Evolutionary conservation across 108 stramenopile genomes (phyloP).

Genomic region (Schizochytrium sp.): DNA sequence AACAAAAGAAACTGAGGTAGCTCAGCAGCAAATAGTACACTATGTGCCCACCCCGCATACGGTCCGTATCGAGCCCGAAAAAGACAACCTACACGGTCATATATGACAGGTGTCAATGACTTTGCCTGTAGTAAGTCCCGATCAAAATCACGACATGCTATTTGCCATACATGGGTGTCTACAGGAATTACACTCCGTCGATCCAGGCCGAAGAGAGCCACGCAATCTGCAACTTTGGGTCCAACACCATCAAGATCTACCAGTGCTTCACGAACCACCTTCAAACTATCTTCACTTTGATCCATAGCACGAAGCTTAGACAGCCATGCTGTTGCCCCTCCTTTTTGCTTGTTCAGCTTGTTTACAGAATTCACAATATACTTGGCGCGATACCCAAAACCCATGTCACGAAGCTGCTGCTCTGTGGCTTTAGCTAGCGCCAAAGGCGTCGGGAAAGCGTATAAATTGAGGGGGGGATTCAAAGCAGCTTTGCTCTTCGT

Average conservation of each 20-base stretch:
- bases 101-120: constrained; percentile 91
- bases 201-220: constrained; percentile 93
- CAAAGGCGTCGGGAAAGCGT: constrained; percentile 86
- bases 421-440: constrained; percentile 71
- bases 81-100: constrained; percentile 89
- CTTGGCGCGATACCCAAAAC: constrained; percentile 94
- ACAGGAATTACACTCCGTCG: constrained; percentile 91
- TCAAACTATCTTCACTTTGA: constrained; percentile 60
- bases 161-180: constrained; percentile 96
- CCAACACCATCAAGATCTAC: constrained; percentile 88
- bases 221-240: constrained; percentile 98
- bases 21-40: constrained; percentile 94
- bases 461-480: constrained; percentile 56
- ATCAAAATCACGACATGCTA: constrained; percentile 90
- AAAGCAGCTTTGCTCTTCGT: background rate
- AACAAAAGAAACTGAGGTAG: constrained; percentile 70
- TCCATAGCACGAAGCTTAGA: constrained; percentile 67
- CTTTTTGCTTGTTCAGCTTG: constrained; percentile 57
- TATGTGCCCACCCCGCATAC: constrained; percentile 98
- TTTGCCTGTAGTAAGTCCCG: constrained; percentile 77
- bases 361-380: constrained; percentile 84
- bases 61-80: constrained; percentile 87
- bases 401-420: constrained; percentile 81
- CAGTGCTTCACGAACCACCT: constrained; percentile 79
- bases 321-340: constrained; percentile 78